Conservation (phyloP, 2,329 filamentous ascomycete species). For the Hypoxylon sp. region DNA sequence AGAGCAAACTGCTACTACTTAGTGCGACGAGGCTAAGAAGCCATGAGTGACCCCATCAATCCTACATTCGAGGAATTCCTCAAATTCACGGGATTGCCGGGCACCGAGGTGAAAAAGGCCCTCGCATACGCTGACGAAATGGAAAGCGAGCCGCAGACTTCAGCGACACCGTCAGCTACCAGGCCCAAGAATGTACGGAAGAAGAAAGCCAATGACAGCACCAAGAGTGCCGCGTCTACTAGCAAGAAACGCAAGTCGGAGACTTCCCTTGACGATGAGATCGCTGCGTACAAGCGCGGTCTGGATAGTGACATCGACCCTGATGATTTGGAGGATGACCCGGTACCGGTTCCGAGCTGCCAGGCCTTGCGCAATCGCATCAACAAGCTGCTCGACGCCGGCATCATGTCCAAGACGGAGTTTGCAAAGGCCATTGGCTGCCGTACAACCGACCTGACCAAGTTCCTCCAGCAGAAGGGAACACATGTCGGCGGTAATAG, state of each 20-base stretch:
- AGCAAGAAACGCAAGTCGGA: conserved; percentile 37
- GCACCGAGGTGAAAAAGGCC: background rate
- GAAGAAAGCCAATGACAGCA: background rate
- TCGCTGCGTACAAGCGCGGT: conserved; percentile 37
- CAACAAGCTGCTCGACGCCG: conserved; percentile 30
- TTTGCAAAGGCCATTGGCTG: conserved; percentile 25
- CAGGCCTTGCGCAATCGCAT: conserved; percentile 26
- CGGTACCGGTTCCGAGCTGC: conserved; percentile 14
- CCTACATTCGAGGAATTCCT: background rate
- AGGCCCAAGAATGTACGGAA: background rate
- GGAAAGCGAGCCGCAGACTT: background rate
- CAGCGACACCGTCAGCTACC: background rate
- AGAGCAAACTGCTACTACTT: conserved; percentile 41
- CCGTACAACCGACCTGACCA: conserved; percentile 9
- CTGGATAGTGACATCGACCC: conserved; percentile 17
- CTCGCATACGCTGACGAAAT: background rate
- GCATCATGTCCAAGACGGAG: conserved; percentile 35
- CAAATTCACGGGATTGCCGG: background rate
- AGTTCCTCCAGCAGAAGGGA: conserved; percentile 23
- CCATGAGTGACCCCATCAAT: background rate
- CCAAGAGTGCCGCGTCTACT: background rate
- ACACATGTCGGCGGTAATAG: conserved; percentile 9
- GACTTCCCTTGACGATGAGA: conserved; percentile 35
- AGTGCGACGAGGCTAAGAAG: background rate
- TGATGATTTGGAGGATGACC: conserved; percentile 3